A percentile compares a stretch with the other conserved stretches of the same genome.
phyloP scores from a whole-genome alignment of 805 yeast genomes.

The Yarrowia osloensis region DNA sequence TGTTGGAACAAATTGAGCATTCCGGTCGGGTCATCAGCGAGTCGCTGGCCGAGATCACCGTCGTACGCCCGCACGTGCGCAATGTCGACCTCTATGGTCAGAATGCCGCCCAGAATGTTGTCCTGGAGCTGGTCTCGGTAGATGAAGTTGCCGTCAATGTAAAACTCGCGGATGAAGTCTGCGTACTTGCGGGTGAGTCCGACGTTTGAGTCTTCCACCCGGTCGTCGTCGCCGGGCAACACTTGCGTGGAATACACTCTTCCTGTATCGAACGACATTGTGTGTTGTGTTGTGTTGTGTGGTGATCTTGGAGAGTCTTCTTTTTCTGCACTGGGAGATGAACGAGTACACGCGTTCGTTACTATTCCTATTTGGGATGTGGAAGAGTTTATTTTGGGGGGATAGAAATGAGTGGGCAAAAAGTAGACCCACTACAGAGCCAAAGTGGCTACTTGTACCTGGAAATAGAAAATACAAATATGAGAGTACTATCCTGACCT shows the following conservation, averaged over 20 bases:
- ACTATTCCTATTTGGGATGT: slow-evolving; percentile 22
- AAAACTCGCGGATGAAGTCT: slow-evolving; percentile 79
- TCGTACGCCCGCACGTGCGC: slow-evolving; percentile 86
- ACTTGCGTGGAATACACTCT: slow-evolving; percentile 63
- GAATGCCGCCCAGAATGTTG: slow-evolving; percentile 75
- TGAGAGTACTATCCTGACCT: too few relatives aligned
- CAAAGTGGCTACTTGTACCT: too few relatives aligned
- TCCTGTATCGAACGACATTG: slow-evolving; percentile 47
- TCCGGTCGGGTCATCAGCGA: slow-evolving; percentile 84
- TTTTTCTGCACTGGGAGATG: background rate
- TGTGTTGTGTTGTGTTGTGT: background rate
- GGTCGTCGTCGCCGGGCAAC: slow-evolving; percentile 76
- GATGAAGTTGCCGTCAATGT: slow-evolving; percentile 76
- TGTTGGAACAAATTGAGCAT: slow-evolving; percentile 82
- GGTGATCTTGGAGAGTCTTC: background rate
- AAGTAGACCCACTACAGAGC: too few relatives aligned
- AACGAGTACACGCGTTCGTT: background rate
- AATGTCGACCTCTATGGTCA: slow-evolving; percentile 69
- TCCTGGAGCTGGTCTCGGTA: slow-evolving; percentile 88
- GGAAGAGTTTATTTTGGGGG: background rate
- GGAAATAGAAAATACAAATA: too few relatives aligned
- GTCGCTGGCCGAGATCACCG: slow-evolving; percentile 81
- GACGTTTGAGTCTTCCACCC: slow-evolving; percentile 48
- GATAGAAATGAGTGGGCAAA: too few relatives aligned
- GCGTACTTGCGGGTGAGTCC: slow-evolving; percentile 52